A percentile compares a stretch with the other conserved stretches of the same genome.
Conservation (phyloP, 257 asterid genomes). For the Ocimum tenuiflorum region DNA sequence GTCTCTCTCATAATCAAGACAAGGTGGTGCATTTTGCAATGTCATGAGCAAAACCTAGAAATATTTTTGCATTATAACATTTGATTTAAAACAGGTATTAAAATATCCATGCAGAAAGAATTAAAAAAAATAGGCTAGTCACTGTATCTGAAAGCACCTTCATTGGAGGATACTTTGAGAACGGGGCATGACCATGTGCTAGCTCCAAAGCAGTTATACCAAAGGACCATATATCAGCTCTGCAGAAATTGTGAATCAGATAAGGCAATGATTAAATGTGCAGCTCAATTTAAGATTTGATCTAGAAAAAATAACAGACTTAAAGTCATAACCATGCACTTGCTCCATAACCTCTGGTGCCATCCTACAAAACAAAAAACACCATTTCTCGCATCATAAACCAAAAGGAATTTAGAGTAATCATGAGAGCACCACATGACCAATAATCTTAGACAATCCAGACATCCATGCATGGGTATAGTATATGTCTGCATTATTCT, state of each 20-base stretch:
- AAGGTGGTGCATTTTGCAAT: slow-evolving; percentile 98
- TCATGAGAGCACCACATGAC: slow-evolving; percentile 9
- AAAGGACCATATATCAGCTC: slow-evolving; percentile 99
- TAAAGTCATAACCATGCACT: slow-evolving; percentile 90
- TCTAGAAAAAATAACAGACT: slow-evolving; percentile 43
- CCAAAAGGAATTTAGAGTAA: slow-evolving; percentile 8
- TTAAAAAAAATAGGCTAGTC: slow-evolving; percentile 4
- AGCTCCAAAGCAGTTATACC: slow-evolving; percentile 99
- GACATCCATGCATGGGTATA: neutral
- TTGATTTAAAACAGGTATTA: neutral
- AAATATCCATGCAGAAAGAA: neutral
- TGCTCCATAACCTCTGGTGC: slow-evolving; percentile 99
- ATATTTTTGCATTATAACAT: slow-evolving; percentile 4
- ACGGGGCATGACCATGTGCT: slow-evolving; percentile 99
- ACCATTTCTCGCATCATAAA: slow-evolving; percentile 7
- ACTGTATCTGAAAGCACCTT: slow-evolving; percentile 46
- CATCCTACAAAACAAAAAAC: slow-evolving; percentile 66
- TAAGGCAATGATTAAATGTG: slow-evolving; percentile 11
- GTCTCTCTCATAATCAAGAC: slow-evolving; percentile 97
- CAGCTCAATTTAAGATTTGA: slow-evolving; percentile 15
- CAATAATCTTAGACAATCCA: slow-evolving; percentile 1
- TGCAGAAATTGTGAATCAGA: slow-evolving; percentile 24
- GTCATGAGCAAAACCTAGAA: slow-evolving; percentile 91
- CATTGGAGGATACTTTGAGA: slow-evolving; percentile 98
- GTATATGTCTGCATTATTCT: neutral